Evolutionary conservation across 2,329 filamentous ascomycete species (phyloP).

Genomic region (Pseudogymnoascus sp.): DNA sequence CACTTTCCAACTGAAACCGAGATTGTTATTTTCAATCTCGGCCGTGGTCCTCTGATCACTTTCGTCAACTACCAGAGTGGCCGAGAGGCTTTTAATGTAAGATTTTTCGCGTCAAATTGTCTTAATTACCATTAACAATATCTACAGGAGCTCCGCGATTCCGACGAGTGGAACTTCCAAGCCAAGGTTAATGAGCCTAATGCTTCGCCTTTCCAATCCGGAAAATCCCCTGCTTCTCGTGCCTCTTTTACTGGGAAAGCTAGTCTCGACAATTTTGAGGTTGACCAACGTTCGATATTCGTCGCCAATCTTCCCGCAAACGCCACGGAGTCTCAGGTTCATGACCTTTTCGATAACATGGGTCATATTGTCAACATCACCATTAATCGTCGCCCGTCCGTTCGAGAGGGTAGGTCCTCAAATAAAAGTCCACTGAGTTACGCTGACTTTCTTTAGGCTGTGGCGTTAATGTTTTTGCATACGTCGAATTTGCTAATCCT

Average conservation of each 20-base stretch:
- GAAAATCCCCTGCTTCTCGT: background rate
- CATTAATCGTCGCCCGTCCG: conserved; percentile 26
- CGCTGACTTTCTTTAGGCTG: conserved; percentile 20
- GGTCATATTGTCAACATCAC: conserved; percentile 32
- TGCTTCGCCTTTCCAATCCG: background rate
- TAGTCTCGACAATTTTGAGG: conserved; percentile 32
- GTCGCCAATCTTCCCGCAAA: conserved; percentile 37
- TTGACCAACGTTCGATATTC: conserved; percentile 40
- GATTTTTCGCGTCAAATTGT: conserved; percentile 18
- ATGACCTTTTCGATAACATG: conserved; percentile 30
- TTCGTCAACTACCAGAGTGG: conserved; percentile 44
- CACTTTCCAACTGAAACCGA: conserved; percentile 21
- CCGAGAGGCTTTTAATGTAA: conserved; percentile 42
- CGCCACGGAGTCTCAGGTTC: conserved; percentile 31
- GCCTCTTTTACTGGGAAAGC: background rate
- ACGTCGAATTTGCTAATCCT: conserved; percentile 26
- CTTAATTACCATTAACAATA: background rate
- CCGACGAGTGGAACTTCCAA: conserved; percentile 21
- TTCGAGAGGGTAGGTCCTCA: conserved; percentile 21
- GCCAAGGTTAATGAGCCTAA: background rate
- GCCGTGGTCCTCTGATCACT: conserved; percentile 37
- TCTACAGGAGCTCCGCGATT: conserved; percentile 23
- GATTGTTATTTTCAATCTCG: conserved; percentile 23
- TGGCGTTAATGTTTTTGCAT: conserved; percentile 28
- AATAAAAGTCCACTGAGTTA: background rate